A percentile compares a stretch with the other conserved stretches of the same genome.
These are phyloP conservation scores for Globisporangium cylindrosporum DNA, from an alignment of 352 stramenopile genomes.

Conservation along the genomic window DNA sequence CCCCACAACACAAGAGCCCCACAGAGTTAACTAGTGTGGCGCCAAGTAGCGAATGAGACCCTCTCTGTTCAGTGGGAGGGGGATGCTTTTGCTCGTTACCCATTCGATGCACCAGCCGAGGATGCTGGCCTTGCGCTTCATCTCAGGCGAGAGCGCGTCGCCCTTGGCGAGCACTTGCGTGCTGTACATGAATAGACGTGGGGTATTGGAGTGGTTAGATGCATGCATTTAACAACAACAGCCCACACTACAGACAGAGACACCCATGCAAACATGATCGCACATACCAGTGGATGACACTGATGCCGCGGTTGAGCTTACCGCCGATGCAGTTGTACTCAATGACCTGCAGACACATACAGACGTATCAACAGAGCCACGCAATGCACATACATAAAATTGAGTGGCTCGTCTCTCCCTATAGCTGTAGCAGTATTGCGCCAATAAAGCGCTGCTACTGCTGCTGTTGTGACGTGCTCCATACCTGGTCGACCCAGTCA, in stretches of 20 bases:
- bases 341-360: constrained; percentile 47
- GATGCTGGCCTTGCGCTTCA: constrained; percentile 87
- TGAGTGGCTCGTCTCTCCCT: too few relatives aligned
- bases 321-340: constrained; percentile 97
- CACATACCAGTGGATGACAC: constrained; percentile 88
- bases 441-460: too few relatives aligned
- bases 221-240: neutral
- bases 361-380: too few relatives aligned
- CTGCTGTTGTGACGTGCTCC: too few relatives aligned
- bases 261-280: neutral
- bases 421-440: too few relatives aligned
- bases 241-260: neutral
- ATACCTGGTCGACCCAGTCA: constrained; percentile 63
- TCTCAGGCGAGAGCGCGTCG: constrained; percentile 53
- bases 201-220: neutral
- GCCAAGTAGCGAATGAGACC: too few relatives aligned
- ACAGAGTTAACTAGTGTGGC: too few relatives aligned
- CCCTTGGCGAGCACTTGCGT: constrained; percentile 54
- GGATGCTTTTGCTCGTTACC: constrained; percentile 24
- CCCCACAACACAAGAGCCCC: neutral
- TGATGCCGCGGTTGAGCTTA: constrained; percentile 98
- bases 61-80: too few relatives aligned
- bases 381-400: too few relatives aligned
- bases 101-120: constrained; percentile 99
- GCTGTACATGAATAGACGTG: constrained; percentile 21